Evolutionary conservation across 331 rosid genomes (phyloP).

Genomic region (Pyracantha coccinea): DNA sequence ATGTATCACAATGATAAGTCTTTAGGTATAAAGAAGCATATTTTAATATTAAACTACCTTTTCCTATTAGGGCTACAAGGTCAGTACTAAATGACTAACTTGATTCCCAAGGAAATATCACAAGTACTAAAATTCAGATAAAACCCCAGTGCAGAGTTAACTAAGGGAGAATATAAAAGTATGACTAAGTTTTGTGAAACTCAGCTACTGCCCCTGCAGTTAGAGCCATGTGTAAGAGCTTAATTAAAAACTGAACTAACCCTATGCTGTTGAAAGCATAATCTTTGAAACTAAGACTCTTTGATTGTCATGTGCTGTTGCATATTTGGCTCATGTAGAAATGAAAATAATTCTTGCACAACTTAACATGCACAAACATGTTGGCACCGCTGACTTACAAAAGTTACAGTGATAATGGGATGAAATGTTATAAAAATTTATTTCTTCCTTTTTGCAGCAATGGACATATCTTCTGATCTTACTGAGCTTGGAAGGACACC

Average conservation of each 20-base stretch:
- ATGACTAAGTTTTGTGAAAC: background rate
- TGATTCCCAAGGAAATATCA: background rate
- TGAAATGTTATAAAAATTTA: background rate
- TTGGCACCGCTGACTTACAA: background rate
- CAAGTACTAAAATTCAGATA: background rate
- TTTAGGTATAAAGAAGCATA: background rate
- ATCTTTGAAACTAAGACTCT: background rate
- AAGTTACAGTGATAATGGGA: background rate
- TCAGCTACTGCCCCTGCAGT: background rate
- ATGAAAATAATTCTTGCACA: background rate
- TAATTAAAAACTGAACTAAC: background rate
- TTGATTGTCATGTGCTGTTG: background rate
- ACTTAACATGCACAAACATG: background rate
- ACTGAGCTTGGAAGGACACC: slow-evolving; percentile 95
- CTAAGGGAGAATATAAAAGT: background rate
- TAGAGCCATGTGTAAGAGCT: background rate
- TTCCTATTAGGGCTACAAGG: background rate
- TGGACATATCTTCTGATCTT: slow-evolving; percentile 94
- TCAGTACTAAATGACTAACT: background rate
- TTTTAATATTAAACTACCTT: background rate
- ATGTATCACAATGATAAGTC: background rate
- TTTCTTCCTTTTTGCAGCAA: slow-evolving; percentile 44
- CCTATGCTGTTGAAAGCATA: background rate
- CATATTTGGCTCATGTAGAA: background rate
- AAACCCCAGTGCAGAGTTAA: background rate